A percentile compares a stretch with the other conserved stretches of the same genome.
Evolutionary conservation across 2,329 filamentous ascomycete genomes (phyloP).

Genomic region (Endoconidiophora laricicola): DNA sequence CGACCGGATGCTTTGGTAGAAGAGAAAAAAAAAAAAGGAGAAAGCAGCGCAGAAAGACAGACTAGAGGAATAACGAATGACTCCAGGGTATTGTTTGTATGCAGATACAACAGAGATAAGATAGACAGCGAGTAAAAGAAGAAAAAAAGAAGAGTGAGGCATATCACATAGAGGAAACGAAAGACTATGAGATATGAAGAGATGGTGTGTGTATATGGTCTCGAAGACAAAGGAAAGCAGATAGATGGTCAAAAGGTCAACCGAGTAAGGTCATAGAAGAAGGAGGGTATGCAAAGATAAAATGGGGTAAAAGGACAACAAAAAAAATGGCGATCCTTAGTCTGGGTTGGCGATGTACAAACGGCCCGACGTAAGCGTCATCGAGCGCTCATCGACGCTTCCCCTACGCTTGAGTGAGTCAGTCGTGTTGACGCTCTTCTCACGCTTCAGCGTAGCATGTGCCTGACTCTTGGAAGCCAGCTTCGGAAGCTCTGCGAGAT

Average conservation of each 20-base stretch:
- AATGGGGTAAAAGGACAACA: not conserved
- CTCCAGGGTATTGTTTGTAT: conserved; percentile 12
- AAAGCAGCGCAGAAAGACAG: not conserved
- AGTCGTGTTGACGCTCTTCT: conserved; percentile 48
- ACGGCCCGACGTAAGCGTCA: conserved; percentile 55
- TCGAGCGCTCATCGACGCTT: conserved; percentile 69
- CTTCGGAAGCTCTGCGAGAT: conserved; percentile 32
- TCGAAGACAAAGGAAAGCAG: not conserved
- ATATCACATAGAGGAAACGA: conserved; percentile 1
- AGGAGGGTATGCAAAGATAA: not conserved
- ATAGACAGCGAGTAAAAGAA: not conserved
- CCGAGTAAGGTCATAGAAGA: not conserved
- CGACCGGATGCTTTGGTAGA: not conserved
- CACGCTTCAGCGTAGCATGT: conserved; percentile 40
- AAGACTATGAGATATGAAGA: not conserved
- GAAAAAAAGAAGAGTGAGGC: not conserved
- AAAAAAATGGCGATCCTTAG: conserved; percentile 20
- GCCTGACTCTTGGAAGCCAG: conserved; percentile 42
- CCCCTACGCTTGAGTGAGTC: conserved; percentile 62
- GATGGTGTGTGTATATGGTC: not conserved
- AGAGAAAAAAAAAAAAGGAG: not conserved
- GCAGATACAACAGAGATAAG: conserved; percentile 7
- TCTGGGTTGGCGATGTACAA: conserved; percentile 81
- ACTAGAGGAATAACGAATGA: conserved; percentile 4
- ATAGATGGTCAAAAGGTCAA: not conserved